Percentiles rank a stretch among this genome's conserved stretches.
Conservation (phyloP, 176 grass and related monocot species). For the Typha latifolia region DNA sequence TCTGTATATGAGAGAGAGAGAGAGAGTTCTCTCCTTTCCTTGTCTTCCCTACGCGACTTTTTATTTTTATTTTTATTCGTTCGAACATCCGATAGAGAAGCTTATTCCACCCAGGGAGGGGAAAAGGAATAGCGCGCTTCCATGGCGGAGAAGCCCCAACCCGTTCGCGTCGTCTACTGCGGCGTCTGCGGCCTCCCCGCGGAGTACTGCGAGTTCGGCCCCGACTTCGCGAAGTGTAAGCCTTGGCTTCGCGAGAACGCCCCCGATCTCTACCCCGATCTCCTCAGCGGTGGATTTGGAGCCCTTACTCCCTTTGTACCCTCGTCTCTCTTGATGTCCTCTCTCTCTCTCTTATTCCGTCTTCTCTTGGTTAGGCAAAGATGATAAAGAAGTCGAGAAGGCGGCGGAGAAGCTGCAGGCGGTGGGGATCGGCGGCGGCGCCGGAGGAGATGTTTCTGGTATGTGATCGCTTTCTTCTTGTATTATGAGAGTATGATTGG, state of each 20-base stretch:
- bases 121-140: neutral
- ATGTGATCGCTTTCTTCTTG: neutral
- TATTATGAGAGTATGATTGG: neutral
- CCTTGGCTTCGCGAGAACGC: slow-evolving; percentile 85
- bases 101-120: no score
- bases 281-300: slow-evolving; percentile 26
- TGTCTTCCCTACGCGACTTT: no score
- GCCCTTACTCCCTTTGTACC: neutral
- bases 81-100: no score
- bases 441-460: slow-evolving; percentile 20
- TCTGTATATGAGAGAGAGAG: no score
- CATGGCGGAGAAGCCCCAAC: slow-evolving; percentile 64
- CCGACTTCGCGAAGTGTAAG: slow-evolving; percentile 98
- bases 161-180: slow-evolving; percentile 80
- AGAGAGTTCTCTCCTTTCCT: no score
- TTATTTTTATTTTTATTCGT: no score
- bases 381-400: slow-evolving; percentile 53
- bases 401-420: slow-evolving; percentile 58
- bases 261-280: slow-evolving; percentile 80
- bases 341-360: neutral
- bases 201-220: slow-evolving; percentile 98
- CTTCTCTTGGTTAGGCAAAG: slow-evolving; percentile 19
- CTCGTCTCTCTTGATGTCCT: neutral
- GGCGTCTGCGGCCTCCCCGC: slow-evolving; percentile 84
- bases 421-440: slow-evolving; percentile 49